These are phyloP conservation scores for Penicillium crystallinum DNA, from an alignment of 495 filamentous ascomycete genomes.

Conservation along the genomic window DNA sequence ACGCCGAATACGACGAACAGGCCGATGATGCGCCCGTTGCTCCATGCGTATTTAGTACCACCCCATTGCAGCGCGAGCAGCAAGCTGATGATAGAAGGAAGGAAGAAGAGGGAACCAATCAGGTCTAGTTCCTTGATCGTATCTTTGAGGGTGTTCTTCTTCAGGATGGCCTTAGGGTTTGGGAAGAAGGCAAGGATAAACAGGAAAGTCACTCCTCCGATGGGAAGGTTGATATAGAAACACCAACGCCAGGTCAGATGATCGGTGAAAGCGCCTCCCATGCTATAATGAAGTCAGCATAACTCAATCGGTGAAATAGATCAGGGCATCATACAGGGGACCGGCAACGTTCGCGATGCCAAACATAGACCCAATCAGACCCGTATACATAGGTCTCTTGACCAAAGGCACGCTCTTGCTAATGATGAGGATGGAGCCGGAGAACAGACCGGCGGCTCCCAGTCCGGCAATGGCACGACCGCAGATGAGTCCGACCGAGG, in stretches of 20 bases:
- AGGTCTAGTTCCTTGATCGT: slow-evolving; percentile 59
- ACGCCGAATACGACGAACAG: slow-evolving; percentile 68
- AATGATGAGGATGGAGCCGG: slow-evolving; percentile 76
- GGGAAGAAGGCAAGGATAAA: slow-evolving; percentile 58
- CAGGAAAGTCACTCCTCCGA: slow-evolving; percentile 60
- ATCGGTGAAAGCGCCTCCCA: slow-evolving; percentile 58
- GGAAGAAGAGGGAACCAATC: slow-evolving; percentile 59
- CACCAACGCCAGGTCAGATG: slow-evolving; percentile 59
- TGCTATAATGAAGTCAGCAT: slow-evolving; percentile 3
- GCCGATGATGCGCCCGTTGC: slow-evolving; percentile 57
- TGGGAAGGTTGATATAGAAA: slow-evolving; percentile 61
- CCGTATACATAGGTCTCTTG: slow-evolving; percentile 67
- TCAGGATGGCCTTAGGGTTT: slow-evolving; percentile 44
- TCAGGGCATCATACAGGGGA: slow-evolving; percentile 45
- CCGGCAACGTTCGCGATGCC: slow-evolving; percentile 75
- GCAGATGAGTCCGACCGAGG: slow-evolving; percentile 68
- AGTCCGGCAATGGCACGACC: slow-evolving; percentile 82
- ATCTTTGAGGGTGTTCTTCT: slow-evolving; percentile 33
- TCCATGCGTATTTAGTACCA: slow-evolving; percentile 65
- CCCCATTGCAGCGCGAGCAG: slow-evolving; percentile 86
- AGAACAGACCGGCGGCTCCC: slow-evolving; percentile 79
- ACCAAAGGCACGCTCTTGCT: slow-evolving; percentile 66
- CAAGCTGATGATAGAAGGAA: slow-evolving; percentile 66
- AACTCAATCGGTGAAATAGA: neutral
- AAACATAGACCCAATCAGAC: slow-evolving; percentile 73